Percentiles rank a stretch among this genome's conserved stretches.
phyloP scores from a whole-genome alignment of 2,329 filamentous ascomycete genomes.

The Cladosporium cucumerinum region DNA sequence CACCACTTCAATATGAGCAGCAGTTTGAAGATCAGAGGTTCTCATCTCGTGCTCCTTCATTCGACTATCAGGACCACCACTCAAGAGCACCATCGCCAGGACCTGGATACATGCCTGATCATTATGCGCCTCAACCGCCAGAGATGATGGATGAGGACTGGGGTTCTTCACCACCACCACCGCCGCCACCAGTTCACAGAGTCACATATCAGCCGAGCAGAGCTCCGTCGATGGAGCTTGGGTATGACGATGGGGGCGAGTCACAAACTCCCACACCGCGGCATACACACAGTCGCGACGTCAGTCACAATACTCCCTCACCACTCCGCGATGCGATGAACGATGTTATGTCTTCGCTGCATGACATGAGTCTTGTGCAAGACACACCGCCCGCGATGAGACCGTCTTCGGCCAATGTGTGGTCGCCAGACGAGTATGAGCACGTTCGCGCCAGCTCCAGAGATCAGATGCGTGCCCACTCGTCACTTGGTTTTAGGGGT shows the following conservation, averaged over 20 bases:
- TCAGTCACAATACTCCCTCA: constrained; percentile 66
- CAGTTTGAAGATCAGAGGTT: not conserved
- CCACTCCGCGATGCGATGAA: constrained; percentile 95
- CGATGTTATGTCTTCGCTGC: constrained; percentile 91
- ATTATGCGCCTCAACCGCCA: not conserved
- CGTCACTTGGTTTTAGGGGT: constrained; percentile 66
- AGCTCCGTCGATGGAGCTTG: constrained; percentile 45
- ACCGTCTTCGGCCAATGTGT: constrained; percentile 62
- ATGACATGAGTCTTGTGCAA: constrained; percentile 70
- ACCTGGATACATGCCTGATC: constrained; percentile 34
- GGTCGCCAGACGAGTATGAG: constrained; percentile 88
- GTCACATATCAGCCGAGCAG: constrained; percentile 51
- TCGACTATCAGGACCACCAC: constrained; percentile 32
- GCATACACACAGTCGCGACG: constrained; percentile 55
- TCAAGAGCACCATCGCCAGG: not conserved
- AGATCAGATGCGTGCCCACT: constrained; percentile 59
- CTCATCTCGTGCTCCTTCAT: constrained; percentile 25
- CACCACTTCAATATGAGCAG: constrained; percentile 20
- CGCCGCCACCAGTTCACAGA: constrained; percentile 78
- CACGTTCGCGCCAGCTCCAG: constrained; percentile 45
- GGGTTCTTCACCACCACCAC: constrained; percentile 71
- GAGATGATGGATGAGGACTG: constrained; percentile 36
- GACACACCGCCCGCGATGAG: constrained; percentile 40
- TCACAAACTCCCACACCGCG: constrained; percentile 63
- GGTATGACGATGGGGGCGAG: constrained; percentile 43